A percentile compares a stretch with the other conserved stretches of the same genome.
These are phyloP conservation scores for Venturia nashicola DNA, from an alignment of 2,329 filamentous ascomycete genomes.

Conservation along the genomic window DNA sequence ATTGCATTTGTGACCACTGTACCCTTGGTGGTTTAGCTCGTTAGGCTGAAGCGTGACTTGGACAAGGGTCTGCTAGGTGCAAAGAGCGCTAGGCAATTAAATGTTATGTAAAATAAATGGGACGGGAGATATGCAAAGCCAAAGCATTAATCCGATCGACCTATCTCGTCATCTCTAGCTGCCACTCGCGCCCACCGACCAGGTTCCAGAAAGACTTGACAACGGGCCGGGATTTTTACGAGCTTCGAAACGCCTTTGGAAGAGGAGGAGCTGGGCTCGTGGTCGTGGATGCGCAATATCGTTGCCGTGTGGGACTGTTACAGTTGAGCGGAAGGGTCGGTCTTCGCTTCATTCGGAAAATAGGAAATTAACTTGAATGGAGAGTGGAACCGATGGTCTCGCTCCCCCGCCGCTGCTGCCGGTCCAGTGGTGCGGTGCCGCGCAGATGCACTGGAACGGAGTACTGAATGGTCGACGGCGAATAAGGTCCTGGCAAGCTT, in stretches of 20 bases:
- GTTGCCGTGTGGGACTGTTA: not conserved
- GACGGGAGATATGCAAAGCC: not conserved
- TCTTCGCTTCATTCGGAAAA: not conserved
- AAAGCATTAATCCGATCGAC: not conserved
- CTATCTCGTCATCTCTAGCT: not conserved
- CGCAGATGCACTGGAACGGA: no score
- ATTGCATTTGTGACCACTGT: not conserved
- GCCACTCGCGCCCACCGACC: not conserved
- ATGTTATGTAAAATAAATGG: conserved; percentile 3
- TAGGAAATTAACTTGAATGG: not conserved
- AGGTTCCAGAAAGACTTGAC: not conserved
- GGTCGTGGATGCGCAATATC: not conserved
- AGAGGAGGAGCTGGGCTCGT: not conserved
- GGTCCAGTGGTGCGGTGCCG: not conserved
- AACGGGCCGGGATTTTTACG: not conserved
- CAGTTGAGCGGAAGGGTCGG: not conserved
- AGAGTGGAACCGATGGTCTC: no score
- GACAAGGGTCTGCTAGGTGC: not conserved
- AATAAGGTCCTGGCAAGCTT: not conserved
- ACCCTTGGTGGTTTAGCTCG: not conserved
- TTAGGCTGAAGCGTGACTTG: conserved; percentile 1
- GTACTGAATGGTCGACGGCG: not conserved
- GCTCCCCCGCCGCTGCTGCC: no score
- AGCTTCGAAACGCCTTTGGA: not conserved
- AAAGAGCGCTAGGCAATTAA: not conserved